Base-by-base conservation (phyloP, 805 yeast genomes). In the Monosporozyma unispora region DNA sequence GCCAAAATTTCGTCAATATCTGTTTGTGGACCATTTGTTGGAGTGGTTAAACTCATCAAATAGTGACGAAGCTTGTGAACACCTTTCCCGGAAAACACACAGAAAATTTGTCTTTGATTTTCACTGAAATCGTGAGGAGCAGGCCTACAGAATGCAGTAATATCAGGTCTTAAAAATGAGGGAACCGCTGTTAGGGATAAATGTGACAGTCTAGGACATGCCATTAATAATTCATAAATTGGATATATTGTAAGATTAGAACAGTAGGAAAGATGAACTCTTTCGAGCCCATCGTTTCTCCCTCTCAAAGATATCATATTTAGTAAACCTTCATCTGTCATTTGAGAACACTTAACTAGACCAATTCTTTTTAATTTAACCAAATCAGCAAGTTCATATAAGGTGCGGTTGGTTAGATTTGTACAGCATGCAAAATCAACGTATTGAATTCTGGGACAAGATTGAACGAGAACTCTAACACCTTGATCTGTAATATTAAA, bases 351-450 rank as follows among this genome's bases (percentile, higher is more conserved):
- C 64, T 90, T 91, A 22, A 93, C 99, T 46, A 91, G 72, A 0
- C 99, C 99, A 44, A 91, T 89, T 67, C 99, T 78, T 58, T 93
- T 79, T 57, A 91, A 73, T 60, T 84, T 81, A 7, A 95, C 87
- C 55, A 91, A 72, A 44, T 78, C 78, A 2, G 95, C 79, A 54
- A 91, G 71, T 59, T 84, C 95, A 40, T 78, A 75, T 40, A 93
- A 77, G 1, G 96, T 81, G 58, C 80, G 77, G 69, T 93, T 87
- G 2, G 98, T 89, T 48, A 91, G 74, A 64, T 87, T 95, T 1
- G 84, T 74, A 64, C 99, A 91, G 67, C 97, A 90, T 14, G 98
- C 98, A 52, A 93, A 78, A 68, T 91, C 99, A 54, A 91, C 87
- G 65, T 90, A 91, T 59, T 87, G 95, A 50, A 91, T 80, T 51